Conservation (phyloP, 73 alveolate genomes). For the Paramecium bursaria region DNA sequence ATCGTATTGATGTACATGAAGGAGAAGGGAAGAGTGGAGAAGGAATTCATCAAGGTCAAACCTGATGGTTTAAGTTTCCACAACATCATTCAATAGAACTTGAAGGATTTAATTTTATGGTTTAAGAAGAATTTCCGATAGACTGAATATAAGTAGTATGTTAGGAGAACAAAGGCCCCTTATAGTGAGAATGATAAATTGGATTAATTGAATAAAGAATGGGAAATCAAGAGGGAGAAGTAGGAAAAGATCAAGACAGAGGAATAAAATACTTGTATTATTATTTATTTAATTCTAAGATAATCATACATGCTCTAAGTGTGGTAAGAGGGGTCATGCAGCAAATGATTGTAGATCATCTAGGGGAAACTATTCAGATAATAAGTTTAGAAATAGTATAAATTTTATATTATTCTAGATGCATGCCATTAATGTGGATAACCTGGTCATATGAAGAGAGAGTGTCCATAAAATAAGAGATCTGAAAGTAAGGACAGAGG, state of each 20-base stretch:
- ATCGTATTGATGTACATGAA: conserved; percentile 86
- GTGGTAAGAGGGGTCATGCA: conserved; percentile 45
- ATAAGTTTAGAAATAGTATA: conserved; percentile 5
- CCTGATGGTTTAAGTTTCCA: conserved; percentile 89
- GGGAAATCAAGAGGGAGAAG: conserved; percentile 41
- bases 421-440: conserved; percentile 46
- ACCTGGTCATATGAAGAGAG: conserved; percentile 31
- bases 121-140: conserved; percentile 64
- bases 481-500: conserved; percentile 42
- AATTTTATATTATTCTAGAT: neutral
- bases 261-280: conserved; percentile 7
- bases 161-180: conserved; percentile 7
- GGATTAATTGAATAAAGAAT: conserved; percentile 27
- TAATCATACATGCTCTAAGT: conserved; percentile 19
- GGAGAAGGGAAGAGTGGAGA: conserved; percentile 77
- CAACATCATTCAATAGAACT: conserved; percentile 63
- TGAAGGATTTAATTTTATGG: conserved; percentile 65
- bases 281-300: neutral
- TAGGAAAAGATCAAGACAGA: conserved; percentile 13
- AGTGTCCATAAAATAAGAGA: conserved; percentile 39
- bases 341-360: conserved; percentile 52
- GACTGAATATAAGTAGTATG: conserved; percentile 16
- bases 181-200: conserved; percentile 35
- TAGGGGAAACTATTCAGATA: neutral
- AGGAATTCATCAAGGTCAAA: conserved; percentile 91